phyloP scores from a whole-genome alignment of 2,329 filamentous ascomycete genomes.

The Rutstroemia sydowiana region DNA sequence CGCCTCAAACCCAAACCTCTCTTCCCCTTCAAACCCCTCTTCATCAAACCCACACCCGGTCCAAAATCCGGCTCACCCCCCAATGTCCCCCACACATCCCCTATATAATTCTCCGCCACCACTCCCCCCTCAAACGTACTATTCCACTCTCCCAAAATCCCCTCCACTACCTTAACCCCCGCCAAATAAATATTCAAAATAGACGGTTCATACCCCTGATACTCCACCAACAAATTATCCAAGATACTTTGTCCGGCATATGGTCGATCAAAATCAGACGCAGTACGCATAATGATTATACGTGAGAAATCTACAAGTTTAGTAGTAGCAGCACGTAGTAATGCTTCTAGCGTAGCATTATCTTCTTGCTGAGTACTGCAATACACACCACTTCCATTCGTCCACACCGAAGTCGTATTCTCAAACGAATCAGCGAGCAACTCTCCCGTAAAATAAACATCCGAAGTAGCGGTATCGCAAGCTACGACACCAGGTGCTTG shows the following conservation, averaged over 20 bases:
- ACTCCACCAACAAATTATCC: conserved; percentile 42
- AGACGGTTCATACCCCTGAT: conserved; percentile 49
- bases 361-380: conserved; percentile 67
- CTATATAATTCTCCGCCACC: conserved; percentile 54
- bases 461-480: conserved; percentile 60
- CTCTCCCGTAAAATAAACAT: conserved; percentile 62
- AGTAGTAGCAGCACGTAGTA: conserved; percentile 49
- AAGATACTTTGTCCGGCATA: conserved; percentile 47
- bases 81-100: conserved; percentile 63
- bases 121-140: conserved; percentile 49
- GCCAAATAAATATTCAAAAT: conserved; percentile 58
- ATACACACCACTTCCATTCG: conserved; percentile 58
- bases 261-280: conserved; percentile 63
- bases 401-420: conserved; percentile 53
- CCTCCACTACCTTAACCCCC: conserved; percentile 55
- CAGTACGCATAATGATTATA: conserved; percentile 59
- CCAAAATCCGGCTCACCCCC: conserved; percentile 37
- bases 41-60: neutral
- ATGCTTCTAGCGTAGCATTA: conserved; percentile 56
- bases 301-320: conserved; percentile 56
- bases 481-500: conserved; percentile 33
- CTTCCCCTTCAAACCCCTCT: conserved; percentile 1
- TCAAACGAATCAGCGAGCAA: conserved; percentile 54
- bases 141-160: conserved; percentile 53
- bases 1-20: no score